A percentile compares a stretch with the other conserved stretches of the same genome.
phyloP scores from a whole-genome alignment of 768 basidiomycete genomes.

The Lentinus brumalis region DNA sequence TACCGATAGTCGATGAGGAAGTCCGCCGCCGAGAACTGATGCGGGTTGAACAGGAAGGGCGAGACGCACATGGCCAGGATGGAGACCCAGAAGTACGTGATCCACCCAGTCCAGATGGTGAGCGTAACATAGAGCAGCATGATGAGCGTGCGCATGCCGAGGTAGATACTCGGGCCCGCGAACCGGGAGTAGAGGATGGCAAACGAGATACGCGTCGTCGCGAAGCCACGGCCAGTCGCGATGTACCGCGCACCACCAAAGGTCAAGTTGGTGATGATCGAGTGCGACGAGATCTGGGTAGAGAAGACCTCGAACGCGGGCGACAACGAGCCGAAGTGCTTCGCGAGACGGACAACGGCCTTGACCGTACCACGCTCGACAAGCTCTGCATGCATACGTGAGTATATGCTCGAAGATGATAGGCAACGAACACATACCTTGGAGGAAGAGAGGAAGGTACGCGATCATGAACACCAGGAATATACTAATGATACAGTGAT shows the following conservation, averaged over 20 bases:
- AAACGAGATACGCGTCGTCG: slow-evolving; percentile 93
- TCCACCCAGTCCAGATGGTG: slow-evolving; percentile 86
- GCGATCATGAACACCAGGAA: slow-evolving; percentile 99
- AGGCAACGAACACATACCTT: slow-evolving; percentile 55
- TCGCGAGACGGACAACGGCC: slow-evolving; percentile 87
- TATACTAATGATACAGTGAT: slow-evolving; percentile 95
- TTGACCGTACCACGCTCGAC: slow-evolving; percentile 93
- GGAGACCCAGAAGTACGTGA: slow-evolving; percentile 98
- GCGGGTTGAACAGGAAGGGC: slow-evolving; percentile 99
- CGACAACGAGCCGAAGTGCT: slow-evolving; percentile 93
- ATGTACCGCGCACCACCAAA: slow-evolving; percentile 99
- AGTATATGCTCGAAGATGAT: slow-evolving; percentile 9
- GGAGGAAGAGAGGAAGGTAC: slow-evolving; percentile 91
- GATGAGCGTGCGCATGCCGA: slow-evolving; percentile 91
- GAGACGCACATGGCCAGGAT: slow-evolving; percentile 90
- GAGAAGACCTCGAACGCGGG: slow-evolving; percentile 98
- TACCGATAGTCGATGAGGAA: slow-evolving; percentile 95
- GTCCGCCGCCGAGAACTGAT: slow-evolving; percentile 96
- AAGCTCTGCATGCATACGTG: slow-evolving; percentile 60
- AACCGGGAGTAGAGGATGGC: slow-evolving; percentile 96
- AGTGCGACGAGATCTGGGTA: slow-evolving; percentile 97
- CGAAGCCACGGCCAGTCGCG: slow-evolving; percentile 98
- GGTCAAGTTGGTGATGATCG: slow-evolving; percentile 94
- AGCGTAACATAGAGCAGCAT: slow-evolving; percentile 94
- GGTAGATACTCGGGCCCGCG: slow-evolving; percentile 96